Base-by-base conservation (phyloP, 306 rosid species). In the Cyclanthera cordifolia region DNA sequence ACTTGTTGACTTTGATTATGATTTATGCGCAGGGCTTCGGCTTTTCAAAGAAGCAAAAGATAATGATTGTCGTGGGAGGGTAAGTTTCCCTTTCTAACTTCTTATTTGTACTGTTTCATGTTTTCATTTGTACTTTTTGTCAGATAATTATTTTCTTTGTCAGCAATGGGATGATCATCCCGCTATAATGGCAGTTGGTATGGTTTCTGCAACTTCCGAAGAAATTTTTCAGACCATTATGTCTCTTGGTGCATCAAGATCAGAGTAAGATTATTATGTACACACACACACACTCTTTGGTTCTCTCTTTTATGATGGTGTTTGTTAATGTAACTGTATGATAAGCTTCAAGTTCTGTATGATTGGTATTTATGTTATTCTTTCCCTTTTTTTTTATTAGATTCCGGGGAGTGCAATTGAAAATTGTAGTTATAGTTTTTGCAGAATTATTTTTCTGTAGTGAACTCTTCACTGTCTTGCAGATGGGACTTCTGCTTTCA, bases 181-280 rank as follows among this genome's bases (percentile, higher is more conserved):
- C 7, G 96, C 97, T 32, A 81, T 87, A 78, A 91, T 91, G 97
- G 97, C 95, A 63, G 90, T 91, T 69, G 95, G 97, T 73, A 80
- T 84, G 55, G 77, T 91, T 76, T 88, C 83, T 78, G 96, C 87
- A 76, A 77, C 88, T 78, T 88, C 97, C 4, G 97, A 88, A 78
- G 90, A 81, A n/a, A 80, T 91, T 76, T 91, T 91, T 69, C 74
- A 72, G 60, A 84, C 97, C 58, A 91, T 91, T 70, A 82, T 91
- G 86, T 82, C 90, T 65, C 87, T 91, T 75, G 96, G 88, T 53
- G 81, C 88, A 34, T 67, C 97, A 54, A 88, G 97, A 91, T 78
- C 95, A 9, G 95, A 91, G 97, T 91, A 84, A 75, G 87, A 79
- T 69, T 56, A 30, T 23, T 50, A 5, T 28, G 51, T 34, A n/a